Base-by-base conservation (phyloP, 2,329 filamentous ascomycete species). In the Epichloe elymi region DNA sequence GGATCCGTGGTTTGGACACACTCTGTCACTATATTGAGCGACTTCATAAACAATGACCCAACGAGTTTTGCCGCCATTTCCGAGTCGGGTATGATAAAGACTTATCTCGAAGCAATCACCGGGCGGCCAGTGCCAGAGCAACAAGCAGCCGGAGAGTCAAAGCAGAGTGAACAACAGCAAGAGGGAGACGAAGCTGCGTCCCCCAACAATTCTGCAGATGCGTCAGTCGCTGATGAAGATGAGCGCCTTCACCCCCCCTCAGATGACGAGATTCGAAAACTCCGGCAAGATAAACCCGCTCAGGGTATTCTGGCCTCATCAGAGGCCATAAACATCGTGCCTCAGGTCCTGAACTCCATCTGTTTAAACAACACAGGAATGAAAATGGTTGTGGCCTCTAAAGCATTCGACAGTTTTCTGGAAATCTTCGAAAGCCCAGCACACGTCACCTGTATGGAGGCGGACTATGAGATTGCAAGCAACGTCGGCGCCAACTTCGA, bases 41-140 rank as follows among this genome's bases (percentile, higher is more conserved):
- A 88, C 59, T 98, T 98, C 67, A 95, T 99, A 60, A 94, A 99
- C 68, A 96, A 97, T 63, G 93, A 98, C 61, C 93, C 93, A 0
- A 98, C 93, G 0, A 98, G 93, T 66, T 98, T 95, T 65, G 85
- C 88, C 30, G 88, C 95, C 23, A 93, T 99, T 57, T 88, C 88
- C 14, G 93, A 99, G 68, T 91, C 93, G 48, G 89, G 89, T 20
- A 77, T 98, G 59, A 90, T 93, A 60, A 85, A 85, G 63, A 87
- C 83, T 48, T 85, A 96, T 53, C 74, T 99, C 14, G 84, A 91
- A 65, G 82, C 90, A 3, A 79, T 97, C 50, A 94, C 82, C 1
- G 74, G 78, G 4, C 70, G 69, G 26, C 60, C 69, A 5, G 63
- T 80, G 5, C 60, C 68, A 1, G 63, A 63, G 19, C 52, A 59